Percentiles rank a stretch among this genome's conserved stretches.
These are phyloP conservation scores for Pyrenophora graminea DNA, from an alignment of 2,329 filamentous ascomycete species.

Conservation along the genomic window DNA sequence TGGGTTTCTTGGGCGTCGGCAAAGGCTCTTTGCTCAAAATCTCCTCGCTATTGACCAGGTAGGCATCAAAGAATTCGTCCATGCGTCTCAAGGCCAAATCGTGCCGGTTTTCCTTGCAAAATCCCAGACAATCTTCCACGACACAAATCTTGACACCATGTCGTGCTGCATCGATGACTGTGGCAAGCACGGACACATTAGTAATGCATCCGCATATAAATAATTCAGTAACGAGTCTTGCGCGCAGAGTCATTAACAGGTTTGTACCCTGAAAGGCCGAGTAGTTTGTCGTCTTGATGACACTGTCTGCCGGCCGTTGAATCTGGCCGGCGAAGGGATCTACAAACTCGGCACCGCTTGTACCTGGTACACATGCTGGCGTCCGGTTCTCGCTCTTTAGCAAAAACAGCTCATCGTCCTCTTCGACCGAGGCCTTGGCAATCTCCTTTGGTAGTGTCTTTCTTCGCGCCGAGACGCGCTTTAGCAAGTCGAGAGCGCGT, in stretches of 20 bases:
- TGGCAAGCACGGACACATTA: constrained; percentile 89
- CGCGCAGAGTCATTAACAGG: constrained; percentile 76
- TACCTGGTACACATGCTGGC: constrained; percentile 50
- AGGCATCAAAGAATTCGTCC: constrained; percentile 74
- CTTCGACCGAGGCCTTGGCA: constrained; percentile 36
- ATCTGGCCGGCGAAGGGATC: constrained; percentile 56
- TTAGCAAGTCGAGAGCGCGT: constrained; percentile 45
- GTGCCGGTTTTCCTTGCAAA: constrained; percentile 70
- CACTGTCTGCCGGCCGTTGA: constrained; percentile 54
- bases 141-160: constrained; percentile 88
- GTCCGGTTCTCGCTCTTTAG: constrained; percentile 43
- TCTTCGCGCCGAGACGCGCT: constrained; percentile 41
- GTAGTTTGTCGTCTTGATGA: constrained; percentile 76
- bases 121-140: constrained; percentile 87
- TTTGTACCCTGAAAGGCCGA: constrained; percentile 80
- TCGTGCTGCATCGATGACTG: constrained; percentile 84
- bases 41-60: constrained; percentile 63
- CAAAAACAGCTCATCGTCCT: constrained; percentile 55
- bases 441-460: constrained; percentile 34
- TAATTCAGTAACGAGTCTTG: constrained; percentile 84
- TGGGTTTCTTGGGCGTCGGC: constrained; percentile 10
- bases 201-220: constrained; percentile 86
- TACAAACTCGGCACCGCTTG: constrained; percentile 56
- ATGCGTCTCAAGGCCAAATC: constrained; percentile 71
- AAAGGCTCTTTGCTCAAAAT: constrained; percentile 53